Base-by-base conservation (phyloP, 2,329 filamentous ascomycete genomes). In the Fusarium coffeatum region DNA sequence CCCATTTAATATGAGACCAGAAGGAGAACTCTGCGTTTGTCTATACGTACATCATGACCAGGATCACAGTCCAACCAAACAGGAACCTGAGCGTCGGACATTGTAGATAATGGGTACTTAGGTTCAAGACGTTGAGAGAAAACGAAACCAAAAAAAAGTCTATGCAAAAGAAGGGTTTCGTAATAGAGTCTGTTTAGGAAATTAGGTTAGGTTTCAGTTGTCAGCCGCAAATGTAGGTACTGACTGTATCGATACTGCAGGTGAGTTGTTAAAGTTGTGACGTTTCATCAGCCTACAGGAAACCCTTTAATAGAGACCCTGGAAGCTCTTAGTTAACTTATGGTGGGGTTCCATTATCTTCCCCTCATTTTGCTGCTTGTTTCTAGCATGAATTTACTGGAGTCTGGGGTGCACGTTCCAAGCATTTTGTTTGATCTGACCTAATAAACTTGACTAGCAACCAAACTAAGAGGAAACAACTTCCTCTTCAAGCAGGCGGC, bases 61-160 rank as follows among this genome's bases (percentile, higher is more conserved):
- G 87, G 87, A 75, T 89, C 87, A 70, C 87, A 89, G 76, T 89
- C 87, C 69, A 89, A 79, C 87, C 87, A 89, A 64, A 89, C 79
- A 20, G 87, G 87, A 40, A 88, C 78, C 64, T 76, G 78, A 65
- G 67, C 74, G 51, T 74, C 66, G 32, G 74, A 66, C 74, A 78
- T 76, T 32, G 43, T 69, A 28, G 25, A 22, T 45, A 40, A 40
- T 32, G 32, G 20, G 23, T 20, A 37, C 37, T 20, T 50, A 40
- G 34, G 15, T 53, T 22, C 37, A 53, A 25, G 40, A 22, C 18
- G 45, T 45, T 32, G 23, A 30, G 22, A 32, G 23, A 23, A 15
- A 43, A 34, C 37, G 25, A 15, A 20, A 20, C 37, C 37, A 18
- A 12, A 22, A 22, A 22, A 62, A 30, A 10, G 22, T 50, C 20